Evolutionary conservation across 2,329 filamentous ascomycete genomes (phyloP).

Genomic region (Aspergillus cejpii): DNA sequence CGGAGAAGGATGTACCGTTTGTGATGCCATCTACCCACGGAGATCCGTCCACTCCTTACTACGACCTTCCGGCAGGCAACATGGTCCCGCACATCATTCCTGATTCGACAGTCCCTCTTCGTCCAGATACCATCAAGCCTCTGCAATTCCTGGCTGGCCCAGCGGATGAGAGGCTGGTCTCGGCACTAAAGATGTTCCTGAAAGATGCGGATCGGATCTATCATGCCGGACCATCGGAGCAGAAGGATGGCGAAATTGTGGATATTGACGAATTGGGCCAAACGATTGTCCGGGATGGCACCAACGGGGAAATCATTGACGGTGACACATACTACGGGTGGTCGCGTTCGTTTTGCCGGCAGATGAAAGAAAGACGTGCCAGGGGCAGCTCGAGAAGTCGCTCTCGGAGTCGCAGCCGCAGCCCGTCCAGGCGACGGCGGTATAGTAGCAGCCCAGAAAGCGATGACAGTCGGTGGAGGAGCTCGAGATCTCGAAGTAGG

Average conservation of each 20-base stretch:
- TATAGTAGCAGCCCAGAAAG: slow-evolving; percentile 36
- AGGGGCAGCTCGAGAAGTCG: slow-evolving; percentile 23
- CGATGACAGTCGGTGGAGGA: slow-evolving; percentile 25
- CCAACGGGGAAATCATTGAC: slow-evolving; percentile 57
- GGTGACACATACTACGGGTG: slow-evolving; percentile 82
- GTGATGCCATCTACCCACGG: slow-evolving; percentile 71
- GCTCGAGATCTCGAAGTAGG: slow-evolving; percentile 26
- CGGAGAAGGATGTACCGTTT: slow-evolving; percentile 52
- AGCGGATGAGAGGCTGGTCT: slow-evolving; percentile 58
- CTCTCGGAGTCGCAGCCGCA: slow-evolving; percentile 44
- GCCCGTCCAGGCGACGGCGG: slow-evolving; percentile 37
- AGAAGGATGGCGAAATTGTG: slow-evolving; percentile 46
- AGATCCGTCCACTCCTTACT: slow-evolving; percentile 65
- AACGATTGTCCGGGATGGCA: slow-evolving; percentile 56
- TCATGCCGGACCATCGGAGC: slow-evolving; percentile 43
- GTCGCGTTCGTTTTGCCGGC: slow-evolving; percentile 72
- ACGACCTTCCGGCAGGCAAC: slow-evolving; percentile 75
- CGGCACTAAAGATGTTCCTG: slow-evolving; percentile 64
- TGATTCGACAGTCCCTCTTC: slow-evolving; percentile 68
- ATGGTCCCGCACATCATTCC: slow-evolving; percentile 72
- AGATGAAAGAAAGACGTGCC: slow-evolving; percentile 56
- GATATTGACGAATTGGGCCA: slow-evolving; percentile 74
- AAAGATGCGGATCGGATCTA: slow-evolving; percentile 65
- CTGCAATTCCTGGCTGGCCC: slow-evolving; percentile 63
- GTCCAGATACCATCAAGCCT: slow-evolving; percentile 62